Evolutionary conservation across 225 moss, liverwort and hornwort species (phyloP).

Genomic region (Ulota crispa): DNA sequence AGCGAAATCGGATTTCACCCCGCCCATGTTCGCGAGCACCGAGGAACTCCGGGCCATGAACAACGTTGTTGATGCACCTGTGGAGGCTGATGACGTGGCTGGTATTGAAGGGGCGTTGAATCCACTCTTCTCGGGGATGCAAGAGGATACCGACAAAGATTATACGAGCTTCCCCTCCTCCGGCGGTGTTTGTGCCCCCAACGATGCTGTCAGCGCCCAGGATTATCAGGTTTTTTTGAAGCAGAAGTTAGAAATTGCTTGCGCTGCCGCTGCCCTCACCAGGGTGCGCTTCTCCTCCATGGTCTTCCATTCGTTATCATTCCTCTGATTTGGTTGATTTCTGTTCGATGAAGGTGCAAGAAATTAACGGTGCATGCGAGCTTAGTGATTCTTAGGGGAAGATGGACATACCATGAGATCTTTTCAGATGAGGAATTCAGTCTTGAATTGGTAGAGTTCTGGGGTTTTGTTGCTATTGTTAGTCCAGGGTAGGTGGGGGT

Average conservation of each 20-base stretch:
- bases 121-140: slow-evolving; percentile 80
- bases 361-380: neutral
- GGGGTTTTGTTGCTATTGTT: neutral
- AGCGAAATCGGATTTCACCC: slow-evolving; percentile 20
- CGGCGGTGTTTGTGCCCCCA: neutral
- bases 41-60: slow-evolving; percentile 61
- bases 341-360: neutral
- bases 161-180: slow-evolving; percentile 29
- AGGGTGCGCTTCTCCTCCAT: slow-evolving; percentile 48
- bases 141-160: slow-evolving; percentile 26
- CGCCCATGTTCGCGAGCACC: slow-evolving; percentile 48
- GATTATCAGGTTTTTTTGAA: slow-evolving; percentile 59
- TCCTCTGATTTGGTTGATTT: neutral
- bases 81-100: slow-evolving; percentile 36
- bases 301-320: neutral
- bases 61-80: slow-evolving; percentile 38
- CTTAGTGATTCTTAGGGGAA: neutral
- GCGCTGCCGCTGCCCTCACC: slow-evolving; percentile 67
- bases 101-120: slow-evolving; percentile 67
- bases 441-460: neutral
- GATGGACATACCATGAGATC: neutral
- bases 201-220: slow-evolving; percentile 34
- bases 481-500: neutral
- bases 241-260: slow-evolving; percentile 68
- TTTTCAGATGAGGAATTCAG: neutral